Evolutionary conservation across 768 basidiomycete species (phyloP), one percentile per base, ranked within the genome.

Genomic region (Leccinellum albellum): DNA sequence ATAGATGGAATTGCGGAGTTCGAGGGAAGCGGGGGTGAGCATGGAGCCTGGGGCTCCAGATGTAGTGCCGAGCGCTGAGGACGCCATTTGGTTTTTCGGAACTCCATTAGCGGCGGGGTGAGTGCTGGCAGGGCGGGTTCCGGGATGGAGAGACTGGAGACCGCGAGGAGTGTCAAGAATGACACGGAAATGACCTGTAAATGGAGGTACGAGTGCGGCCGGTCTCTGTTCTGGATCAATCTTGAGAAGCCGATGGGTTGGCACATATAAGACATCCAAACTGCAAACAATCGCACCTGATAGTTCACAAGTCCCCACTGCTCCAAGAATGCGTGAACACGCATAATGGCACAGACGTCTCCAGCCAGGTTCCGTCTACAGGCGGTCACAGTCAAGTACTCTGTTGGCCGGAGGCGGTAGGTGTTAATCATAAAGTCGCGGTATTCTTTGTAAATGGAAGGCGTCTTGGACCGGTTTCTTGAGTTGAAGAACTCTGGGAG

Each of bases 401-500:
- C 97, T 23, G 82, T 83, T 2, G 97, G 97, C 51, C 97, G 82
- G 37, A 99, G 79, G 51, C 97, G 82, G 74, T 98, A 98, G 1
- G 97, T 94, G 76, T 99, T 98, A 72, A 99, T 85, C 96, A 99
- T 99, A 65, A 99, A 99, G 79, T 99, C 96, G 58, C 97, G 86
- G 68, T 99, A 99, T 71, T 99, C 96, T 73, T 98, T 98, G 79
- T 98, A 99, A 60, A 98, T 94, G 20, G 91, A 81, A 0, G 97
- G 96, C 2, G 96, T 97, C 76, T 99, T 99, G 60, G 87, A 90
- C 55, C 95, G 77, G 72, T 98, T 98, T 53, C 93, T 82, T 46
- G 90, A 91, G 70, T 93, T 94, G 83, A 99, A 99, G 80, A 98
- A 99, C 74, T 99, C 97, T 32, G 97, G 97, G 28, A 99, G 78